Percentiles rank a stretch among this genome's conserved stretches.
Conservation (phyloP, 75 land plant genomes). For the Pseudotsuga menziesii region DNA sequence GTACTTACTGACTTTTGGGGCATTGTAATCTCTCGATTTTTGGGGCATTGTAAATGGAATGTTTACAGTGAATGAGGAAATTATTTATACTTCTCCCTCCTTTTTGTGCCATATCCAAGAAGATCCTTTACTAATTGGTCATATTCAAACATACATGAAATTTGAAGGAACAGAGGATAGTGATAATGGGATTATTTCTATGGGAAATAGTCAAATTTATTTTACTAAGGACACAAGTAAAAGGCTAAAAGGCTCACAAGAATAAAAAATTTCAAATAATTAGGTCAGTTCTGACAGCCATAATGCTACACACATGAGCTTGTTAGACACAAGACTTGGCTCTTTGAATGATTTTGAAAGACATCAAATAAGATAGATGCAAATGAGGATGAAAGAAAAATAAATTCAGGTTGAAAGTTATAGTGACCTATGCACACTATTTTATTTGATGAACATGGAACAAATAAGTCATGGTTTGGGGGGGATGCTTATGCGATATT, state of each 20-base stretch:
- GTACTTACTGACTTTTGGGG: no score
- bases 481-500: slow-evolving; percentile 91
- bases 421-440: not conserved
- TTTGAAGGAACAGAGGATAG: not conserved
- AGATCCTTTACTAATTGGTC: not conserved
- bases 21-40: no score
- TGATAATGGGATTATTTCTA: not conserved
- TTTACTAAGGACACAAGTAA: not conserved
- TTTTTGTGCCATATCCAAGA: not conserved
- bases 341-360: not conserved
- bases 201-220: not conserved
- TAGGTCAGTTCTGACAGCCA: not conserved
- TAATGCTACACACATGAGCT: not conserved
- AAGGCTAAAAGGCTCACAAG: not conserved
- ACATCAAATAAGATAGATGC: not conserved
- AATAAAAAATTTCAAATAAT: not conserved
- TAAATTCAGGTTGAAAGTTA: slow-evolving; percentile 11
- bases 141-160: not conserved
- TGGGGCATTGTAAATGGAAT: no score
- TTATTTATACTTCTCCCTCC: not conserved
- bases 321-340: not conserved
- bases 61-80: slow-evolving; percentile 7
- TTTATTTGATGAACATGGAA: slow-evolving; percentile 14
- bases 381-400: slow-evolving; percentile 4
- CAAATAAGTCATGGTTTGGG: slow-evolving; percentile 28